Evolutionary conservation across 495 filamentous ascomycete species (phyloP), one percentile per base, ranked within the genome.

Genomic region (Xylaria sp.): DNA sequence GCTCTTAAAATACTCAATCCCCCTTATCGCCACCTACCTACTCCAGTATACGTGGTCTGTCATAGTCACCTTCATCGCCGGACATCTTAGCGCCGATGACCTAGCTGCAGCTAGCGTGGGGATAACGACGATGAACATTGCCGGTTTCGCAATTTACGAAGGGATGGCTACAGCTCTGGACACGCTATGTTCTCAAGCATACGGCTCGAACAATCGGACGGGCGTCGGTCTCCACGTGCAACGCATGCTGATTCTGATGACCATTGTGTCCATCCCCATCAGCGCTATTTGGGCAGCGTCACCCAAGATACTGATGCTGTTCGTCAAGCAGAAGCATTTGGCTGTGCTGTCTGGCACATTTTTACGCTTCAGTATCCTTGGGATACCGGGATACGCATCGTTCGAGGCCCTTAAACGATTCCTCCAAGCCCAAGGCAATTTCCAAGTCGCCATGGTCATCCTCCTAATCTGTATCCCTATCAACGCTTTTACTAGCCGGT

Each of bases 321-420:
- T 93, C 65, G 86, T 93, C 0, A 90, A 89, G 4, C 89, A 93
- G 72, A 80, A 80, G 24, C 85, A 91, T 46, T 50, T 77, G 12
- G 76, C 75, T 35, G 87, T 89, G 1, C 79, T 92, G 73, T 90
- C 92, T 3, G 92, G 90, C 24, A 81, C 82, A 15, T 94, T 93
- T 73, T 78, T 93, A 46, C 90, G 88, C 69, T 80, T 93, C 46
- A 84, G 91, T 26, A 81, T 92, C 35, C 55, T 91, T n/a, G 91
- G 91, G 11, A 85, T 90, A 11, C 92, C 92, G 6, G 92, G 89
- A 15, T 92, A 91, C 76, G 90, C 90, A 9, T 84, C 81, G 29
- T 94, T 93, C 75, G 91, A 93, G 76, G 88, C 86, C 71, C 88
- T 87, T 14, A 93, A 94, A 76, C 85, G 92, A 33, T 94, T 90